Conservation (phyloP, 306 rosid genomes). For the Cyamopsis tetragonoloba region DNA sequence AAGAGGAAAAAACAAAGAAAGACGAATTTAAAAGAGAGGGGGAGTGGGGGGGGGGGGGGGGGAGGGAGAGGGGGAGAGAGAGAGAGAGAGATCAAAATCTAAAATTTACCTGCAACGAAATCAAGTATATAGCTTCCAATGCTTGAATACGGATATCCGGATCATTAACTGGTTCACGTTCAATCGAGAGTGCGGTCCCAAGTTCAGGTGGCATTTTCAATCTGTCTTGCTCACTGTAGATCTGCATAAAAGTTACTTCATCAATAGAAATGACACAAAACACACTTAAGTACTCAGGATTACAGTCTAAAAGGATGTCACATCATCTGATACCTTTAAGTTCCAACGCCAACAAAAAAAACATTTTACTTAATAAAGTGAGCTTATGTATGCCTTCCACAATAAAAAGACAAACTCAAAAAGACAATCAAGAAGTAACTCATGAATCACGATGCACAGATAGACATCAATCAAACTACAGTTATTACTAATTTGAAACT, state of each 20-base stretch:
- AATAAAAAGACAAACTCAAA: background rate
- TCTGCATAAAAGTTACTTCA: conserved; percentile 36
- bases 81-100: background rate
- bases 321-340: background rate
- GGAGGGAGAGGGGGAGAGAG: no score
- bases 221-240: conserved; percentile 71
- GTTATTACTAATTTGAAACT: background rate
- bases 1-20: no score
- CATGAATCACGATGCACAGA: background rate
- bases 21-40: no score
- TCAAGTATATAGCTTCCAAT: conserved; percentile 88
- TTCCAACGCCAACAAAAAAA: background rate
- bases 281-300: background rate
- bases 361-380: background rate
- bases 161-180: conserved; percentile 76
- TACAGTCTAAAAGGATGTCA: conserved; percentile 4
- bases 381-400: background rate
- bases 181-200: conserved; percentile 80
- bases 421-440: background rate
- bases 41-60: no score
- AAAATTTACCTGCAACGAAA: conserved; percentile 60
- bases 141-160: conserved; percentile 78
- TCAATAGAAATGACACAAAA: conserved; percentile 23
- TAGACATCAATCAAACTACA: conserved; percentile 6
- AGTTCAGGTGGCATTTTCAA: conserved; percentile 94